Evolutionary conservation across 2,329 filamentous ascomycete species (phyloP), one percentile per base, ranked within the genome.

Genomic region (Cercospora citrullina): DNA sequence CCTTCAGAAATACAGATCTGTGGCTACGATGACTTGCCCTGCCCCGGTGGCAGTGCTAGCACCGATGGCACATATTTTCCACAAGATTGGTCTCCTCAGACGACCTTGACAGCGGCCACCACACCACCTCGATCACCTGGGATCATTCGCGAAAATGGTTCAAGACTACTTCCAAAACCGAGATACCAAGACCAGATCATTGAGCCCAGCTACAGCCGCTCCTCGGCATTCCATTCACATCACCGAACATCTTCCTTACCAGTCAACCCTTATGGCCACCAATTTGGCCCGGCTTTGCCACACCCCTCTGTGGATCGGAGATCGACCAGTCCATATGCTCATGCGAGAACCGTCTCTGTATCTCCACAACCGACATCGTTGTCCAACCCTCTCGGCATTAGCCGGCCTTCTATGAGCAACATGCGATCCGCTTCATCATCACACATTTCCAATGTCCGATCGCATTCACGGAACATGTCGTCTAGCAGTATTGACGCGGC

Each of bases 1-100:
- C 81, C 82, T 39, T 75, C 77, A 42, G 73, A 77, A 55, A 73
- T 79, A 65, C 74, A 73, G n/a, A 60, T 70, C 28, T 71, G 72
- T 59, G 70, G 70, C 42, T 75, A 70, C 64, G 69, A 73, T 30
- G 69, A 71, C 55, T 61, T 72, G 60, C 74, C 71, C 61, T 77
- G 73, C 71, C 72, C 74, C 33, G 74, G 72, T 62, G 76, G 75
- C 68, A 78, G 75, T 67, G 75, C 73, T 12, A 75, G 76, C 68
- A 76, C 75, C 12, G 64, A 70, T 48, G 71, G 72, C 12, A 73
- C 75, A n/a, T 75, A 68, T 62, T 73, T 71, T 39, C 70, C 39
- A 26, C 68, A 73, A 48, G 73, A 73, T 63, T 78, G 76, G 74
- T 78, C 74, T 36, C 77, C 76, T 7, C 72, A 74, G 63, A 76